Base-by-base conservation (phyloP, 2,329 filamentous ascomycete genomes). In the Ceratocystis alfenasii region DNA sequence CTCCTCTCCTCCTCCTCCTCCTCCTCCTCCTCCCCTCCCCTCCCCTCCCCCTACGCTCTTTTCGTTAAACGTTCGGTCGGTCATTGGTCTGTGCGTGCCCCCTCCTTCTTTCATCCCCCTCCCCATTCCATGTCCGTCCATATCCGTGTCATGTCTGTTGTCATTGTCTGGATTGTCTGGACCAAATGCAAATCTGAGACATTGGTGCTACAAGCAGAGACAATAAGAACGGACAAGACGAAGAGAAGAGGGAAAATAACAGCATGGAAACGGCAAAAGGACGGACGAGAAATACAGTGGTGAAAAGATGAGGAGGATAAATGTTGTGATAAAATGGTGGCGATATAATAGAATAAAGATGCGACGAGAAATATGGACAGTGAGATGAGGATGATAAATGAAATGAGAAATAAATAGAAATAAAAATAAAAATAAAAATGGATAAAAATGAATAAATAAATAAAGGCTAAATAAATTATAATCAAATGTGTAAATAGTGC, bases 111-210 rank as follows among this genome's bases (percentile, higher is more conserved):
- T 28, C 30, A n/a, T 20, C 45, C 28, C 30, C 30, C 20, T 30
- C 33, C 22, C 59, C 7, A 30, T 15, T 30, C 28, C 59, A 20
- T 22, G 22, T 15, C 25, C 53, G 53, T 57, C 53, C 53, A 57
- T 57, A 28, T 30, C 53, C 53, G 53, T 57, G 53, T 57, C 61
- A 48, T 63, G 61, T 48, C 41, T 63, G 41, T 30, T 63, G 33
- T 62, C 59, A 41, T 62, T 62, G 59, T 46, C 59, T 25, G 36
- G 36, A 63, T 36, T 48, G 46, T 50, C 61, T 63, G 61, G 36
- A 46, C 61, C 41, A 45, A 63, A 22, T 25, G 41, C 36, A 25
- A 45, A 45, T 63, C 41, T 45, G 41, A 62, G 44, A 45, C 41
- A 63, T 45, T 45, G 44, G 41, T 63, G 41, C 61, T 63, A 48